These are phyloP conservation scores for Colletotrichum sublineola DNA, from an alignment of 2,329 filamentous ascomycete genomes.

Conservation along the genomic window DNA sequence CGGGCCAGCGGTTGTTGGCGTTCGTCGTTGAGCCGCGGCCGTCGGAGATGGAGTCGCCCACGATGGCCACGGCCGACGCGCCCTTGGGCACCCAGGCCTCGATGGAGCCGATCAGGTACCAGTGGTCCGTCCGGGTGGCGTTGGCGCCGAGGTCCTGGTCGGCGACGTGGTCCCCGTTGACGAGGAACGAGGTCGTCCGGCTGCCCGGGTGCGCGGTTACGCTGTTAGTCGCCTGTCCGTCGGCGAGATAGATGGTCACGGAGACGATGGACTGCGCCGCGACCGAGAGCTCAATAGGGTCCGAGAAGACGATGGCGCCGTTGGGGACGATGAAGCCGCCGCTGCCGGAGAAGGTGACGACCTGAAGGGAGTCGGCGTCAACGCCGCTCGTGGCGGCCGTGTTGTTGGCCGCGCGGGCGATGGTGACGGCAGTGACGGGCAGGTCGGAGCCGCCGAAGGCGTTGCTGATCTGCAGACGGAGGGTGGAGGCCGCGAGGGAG, in stretches of 20 bases:
- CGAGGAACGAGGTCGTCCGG: conserved; percentile 68
- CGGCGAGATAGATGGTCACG: conserved; percentile 69
- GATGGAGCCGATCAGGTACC: conserved; percentile 72
- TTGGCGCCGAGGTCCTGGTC: conserved; percentile 54
- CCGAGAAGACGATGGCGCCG: conserved; percentile 69
- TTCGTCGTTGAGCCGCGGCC: conserved; percentile 72
- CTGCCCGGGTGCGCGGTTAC: conserved; percentile 74
- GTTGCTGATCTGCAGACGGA: conserved; percentile 73
- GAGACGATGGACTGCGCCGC: conserved; percentile 63
- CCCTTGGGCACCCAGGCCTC: conserved; percentile 63
- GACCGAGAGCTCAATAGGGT: conserved; percentile 67
- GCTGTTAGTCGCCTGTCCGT: conserved; percentile 65
- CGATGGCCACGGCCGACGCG: conserved; percentile 62
- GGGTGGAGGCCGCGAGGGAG: conserved; percentile 63
- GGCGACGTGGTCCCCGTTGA: conserved; percentile 63
- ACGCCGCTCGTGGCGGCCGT: conserved; percentile 64
- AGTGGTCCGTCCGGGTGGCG: conserved; percentile 55
- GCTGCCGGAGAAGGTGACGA: conserved; percentile 68
- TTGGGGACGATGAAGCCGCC: conserved; percentile 64
- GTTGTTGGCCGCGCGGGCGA: conserved; percentile 67
- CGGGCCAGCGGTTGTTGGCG: conserved; percentile 64
- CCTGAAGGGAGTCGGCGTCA: conserved; percentile 59
- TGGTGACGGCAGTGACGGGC: conserved; percentile 67
- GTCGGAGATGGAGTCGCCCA: conserved; percentile 78
- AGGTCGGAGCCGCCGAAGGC: conserved; percentile 70